Base-by-base conservation (phyloP, 1,284 basidiomycete genomes). In the Ustilago trichophora region DNA sequence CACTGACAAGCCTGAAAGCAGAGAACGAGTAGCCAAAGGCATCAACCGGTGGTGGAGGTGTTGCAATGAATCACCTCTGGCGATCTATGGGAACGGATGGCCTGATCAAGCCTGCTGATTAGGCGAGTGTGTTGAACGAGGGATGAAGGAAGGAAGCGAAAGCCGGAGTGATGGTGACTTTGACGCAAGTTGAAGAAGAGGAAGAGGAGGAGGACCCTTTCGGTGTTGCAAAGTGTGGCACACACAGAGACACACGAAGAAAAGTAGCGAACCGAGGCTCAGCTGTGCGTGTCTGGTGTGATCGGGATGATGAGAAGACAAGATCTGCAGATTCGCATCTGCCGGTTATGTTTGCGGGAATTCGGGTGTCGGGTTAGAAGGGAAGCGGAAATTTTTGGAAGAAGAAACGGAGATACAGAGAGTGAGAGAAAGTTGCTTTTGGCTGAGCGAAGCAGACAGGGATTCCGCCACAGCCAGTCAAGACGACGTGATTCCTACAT, bases 401-500 rank as follows among this genome's bases (percentile, higher is more conserved):
- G 21, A 19, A 38, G 15, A 18, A n/a, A 21, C 41, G 34, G 41
- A 42, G 29, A 26, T 41, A 26, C 27, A 29, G 8, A 29, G 27
- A 29, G 13, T 29, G 13, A 35, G 13, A 41, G 24, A 25, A 36
- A 31, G 22, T n/a, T 7, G 27, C 7, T 18, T 27, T 27, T 25
- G 26, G 51, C 40, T 19, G 42, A 40, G 42, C n/a, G 18, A 34
- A 37, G 31, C n/a, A 22, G 13, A 24, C 15, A 11, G 6, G 18
- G 26, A 56, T 52, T 52, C 49, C 60, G 60, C 60, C 60, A 53
- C 60, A 40, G 48, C 38, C 26, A 1, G n/a, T 24, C 12, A 29
- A 37, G 35, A 56, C 48, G 59, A 56, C 53, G 59, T 57, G 60
- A 56, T 63, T 44, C 34, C 48, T 52, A 34, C 36, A 21, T 42